Evolutionary conservation across 345 rosid species (phyloP).

Genomic region (Euphorbia tirucalli): DNA sequence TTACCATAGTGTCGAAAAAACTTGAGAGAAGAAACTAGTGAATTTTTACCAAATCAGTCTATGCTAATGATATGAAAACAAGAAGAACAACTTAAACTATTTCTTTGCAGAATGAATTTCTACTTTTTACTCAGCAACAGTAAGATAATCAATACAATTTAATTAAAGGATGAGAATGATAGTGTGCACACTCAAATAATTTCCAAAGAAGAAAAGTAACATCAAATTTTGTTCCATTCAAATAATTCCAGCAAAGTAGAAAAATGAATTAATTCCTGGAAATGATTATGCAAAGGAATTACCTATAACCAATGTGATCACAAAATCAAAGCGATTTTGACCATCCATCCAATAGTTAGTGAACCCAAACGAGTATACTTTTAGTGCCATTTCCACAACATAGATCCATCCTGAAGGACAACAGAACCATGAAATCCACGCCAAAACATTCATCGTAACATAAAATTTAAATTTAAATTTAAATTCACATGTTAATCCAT

Average conservation of each 20-base stretch:
- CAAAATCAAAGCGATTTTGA: conserved; percentile 90
- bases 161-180: background rate
- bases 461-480: too few species aligned
- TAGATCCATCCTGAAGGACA: conserved; percentile 86
- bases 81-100: background rate
- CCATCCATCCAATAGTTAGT: conserved; percentile 95
- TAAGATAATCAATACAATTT: background rate
- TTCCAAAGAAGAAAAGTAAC: background rate
- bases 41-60: background rate
- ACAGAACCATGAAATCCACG: conserved; percentile 19
- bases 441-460: background rate
- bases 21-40: background rate
- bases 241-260: background rate
- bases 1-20: background rate
- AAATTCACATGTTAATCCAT: background rate
- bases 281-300: conserved; percentile 15
- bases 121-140: background rate
- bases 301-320: conserved; percentile 90
- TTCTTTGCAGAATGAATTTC: conserved; percentile 4
- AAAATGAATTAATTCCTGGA: background rate
- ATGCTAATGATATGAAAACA: background rate
- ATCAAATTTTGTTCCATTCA: background rate
- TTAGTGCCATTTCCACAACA: conserved; percentile 91
- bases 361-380: conserved; percentile 81
- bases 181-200: background rate